phyloP scores from a whole-genome alignment of 768 basidiomycete genomes.

The Boletellus ananiceps region DNA sequence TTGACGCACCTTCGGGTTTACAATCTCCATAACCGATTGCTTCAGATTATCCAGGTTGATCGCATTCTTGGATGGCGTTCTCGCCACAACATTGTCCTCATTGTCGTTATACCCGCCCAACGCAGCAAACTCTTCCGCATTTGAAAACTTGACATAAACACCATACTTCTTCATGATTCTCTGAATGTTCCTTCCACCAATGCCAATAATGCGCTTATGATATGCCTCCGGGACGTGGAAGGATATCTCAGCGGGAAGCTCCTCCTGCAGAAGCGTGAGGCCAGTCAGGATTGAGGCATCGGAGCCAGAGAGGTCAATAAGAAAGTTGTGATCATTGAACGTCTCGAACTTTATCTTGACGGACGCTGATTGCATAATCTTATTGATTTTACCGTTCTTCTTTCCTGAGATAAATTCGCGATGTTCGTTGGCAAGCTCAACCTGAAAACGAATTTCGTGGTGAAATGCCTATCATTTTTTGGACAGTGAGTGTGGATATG shows the following conservation, averaged over 20 bases:
- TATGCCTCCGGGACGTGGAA: slow-evolving; percentile 98
- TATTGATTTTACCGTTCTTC: slow-evolving; percentile 99
- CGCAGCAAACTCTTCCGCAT: slow-evolving; percentile 93
- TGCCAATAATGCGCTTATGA: slow-evolving; percentile 98
- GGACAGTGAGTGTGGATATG: neutral
- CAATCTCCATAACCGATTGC: slow-evolving; percentile 95
- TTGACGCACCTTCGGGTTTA: slow-evolving; percentile 80
- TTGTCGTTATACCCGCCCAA: slow-evolving; percentile 95
- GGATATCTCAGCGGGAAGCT: slow-evolving; percentile 96
- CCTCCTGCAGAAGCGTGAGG: slow-evolving; percentile 86
- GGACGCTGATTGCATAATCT: slow-evolving; percentile 96
- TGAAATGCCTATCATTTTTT: slow-evolving; percentile 66
- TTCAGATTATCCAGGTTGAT: slow-evolving; percentile 93
- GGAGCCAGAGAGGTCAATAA: slow-evolving; percentile 86
- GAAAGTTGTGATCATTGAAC: slow-evolving; percentile 92
- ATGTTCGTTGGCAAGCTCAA: slow-evolving; percentile 96
- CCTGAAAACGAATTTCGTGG: slow-evolving; percentile 97
- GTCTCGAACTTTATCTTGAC: slow-evolving; percentile 99
- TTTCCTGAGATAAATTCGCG: slow-evolving; percentile 98
- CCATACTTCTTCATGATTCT: slow-evolving; percentile 99
- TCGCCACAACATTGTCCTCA: slow-evolving; percentile 97
- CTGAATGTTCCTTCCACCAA: slow-evolving; percentile 96
- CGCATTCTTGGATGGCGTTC: slow-evolving; percentile 96
- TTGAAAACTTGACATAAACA: slow-evolving; percentile 99
- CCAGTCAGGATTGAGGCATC: slow-evolving; percentile 85